Evolutionary conservation across 495 filamentous ascomycete species (phyloP).

Genomic region (Echria macrotheca): DNA sequence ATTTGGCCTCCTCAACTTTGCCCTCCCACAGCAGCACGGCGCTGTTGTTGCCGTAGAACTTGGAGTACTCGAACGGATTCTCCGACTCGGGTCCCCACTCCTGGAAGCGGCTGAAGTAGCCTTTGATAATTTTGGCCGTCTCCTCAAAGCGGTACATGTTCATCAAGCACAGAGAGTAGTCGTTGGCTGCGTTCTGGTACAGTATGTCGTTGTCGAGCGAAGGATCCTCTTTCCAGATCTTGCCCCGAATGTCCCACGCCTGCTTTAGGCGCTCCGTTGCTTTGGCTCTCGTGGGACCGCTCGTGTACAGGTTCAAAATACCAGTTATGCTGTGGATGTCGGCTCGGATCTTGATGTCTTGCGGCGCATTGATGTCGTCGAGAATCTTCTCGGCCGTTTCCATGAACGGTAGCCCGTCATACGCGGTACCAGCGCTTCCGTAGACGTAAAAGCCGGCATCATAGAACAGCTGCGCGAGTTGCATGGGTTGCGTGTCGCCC

Average conservation of each 20-base stretch:
- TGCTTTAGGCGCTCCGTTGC: conserved; percentile 6
- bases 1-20: conserved; percentile 14
- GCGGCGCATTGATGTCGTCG: conserved; percentile 5
- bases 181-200: conserved; percentile 19
- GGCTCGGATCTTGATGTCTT: conserved; percentile 13
- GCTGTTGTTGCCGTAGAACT: conserved; percentile 21
- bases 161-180: conserved; percentile 17
- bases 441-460: conserved; percentile 26
- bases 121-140: conserved; percentile 13
- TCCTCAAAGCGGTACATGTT: conserved; percentile 20
- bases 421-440: conserved; percentile 11
- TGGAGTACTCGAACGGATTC: conserved; percentile 28
- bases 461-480: conserved; percentile 23
- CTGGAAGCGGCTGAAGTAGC: conserved; percentile 18
- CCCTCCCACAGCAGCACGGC: conserved; percentile 17
- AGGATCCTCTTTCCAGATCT: neutral
- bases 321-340: conserved; percentile 22
- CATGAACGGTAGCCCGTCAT: conserved; percentile 17
- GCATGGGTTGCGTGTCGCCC: conserved; percentile 1
- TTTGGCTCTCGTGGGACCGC: conserved; percentile 8
- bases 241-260: conserved; percentile 1
- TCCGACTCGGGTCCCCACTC: conserved; percentile 12
- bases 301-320: conserved; percentile 17
- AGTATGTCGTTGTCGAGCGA: conserved; percentile 15
- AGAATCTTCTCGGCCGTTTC: conserved; percentile 18